phyloP scores from a whole-genome alignment of 1,284 basidiomycete species.

The Ceratobasidium sp. region DNA sequence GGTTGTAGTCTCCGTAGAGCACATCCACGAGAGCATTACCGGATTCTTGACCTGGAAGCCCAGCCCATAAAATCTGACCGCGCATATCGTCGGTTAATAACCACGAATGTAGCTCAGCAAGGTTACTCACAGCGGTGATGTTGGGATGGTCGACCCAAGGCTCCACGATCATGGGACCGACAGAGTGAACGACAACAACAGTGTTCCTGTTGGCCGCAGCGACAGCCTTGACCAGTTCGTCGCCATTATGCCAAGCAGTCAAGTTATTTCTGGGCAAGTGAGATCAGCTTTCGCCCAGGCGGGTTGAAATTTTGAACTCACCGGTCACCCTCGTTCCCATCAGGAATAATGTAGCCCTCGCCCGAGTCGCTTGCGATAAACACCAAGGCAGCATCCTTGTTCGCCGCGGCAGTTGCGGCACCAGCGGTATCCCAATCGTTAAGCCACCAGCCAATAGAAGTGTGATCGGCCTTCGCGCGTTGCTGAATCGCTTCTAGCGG shows the following conservation, averaged over 20 bases:
- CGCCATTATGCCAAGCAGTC: slow-evolving; percentile 56
- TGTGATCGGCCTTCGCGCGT: slow-evolving; percentile 52
- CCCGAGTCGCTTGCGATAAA: slow-evolving; percentile 52
- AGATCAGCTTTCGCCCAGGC: not conserved
- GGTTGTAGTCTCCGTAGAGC: slow-evolving; percentile 73
- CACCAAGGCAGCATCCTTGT: slow-evolving; percentile 51
- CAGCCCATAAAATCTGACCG: slow-evolving; percentile 56
- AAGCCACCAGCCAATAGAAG: slow-evolving; percentile 51
- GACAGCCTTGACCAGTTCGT: slow-evolving; percentile 58
- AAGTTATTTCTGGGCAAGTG: slow-evolving; percentile 52
- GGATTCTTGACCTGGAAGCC: slow-evolving; percentile 64
- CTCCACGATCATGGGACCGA: slow-evolving; percentile 56
- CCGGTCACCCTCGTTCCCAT: slow-evolving; percentile 52
- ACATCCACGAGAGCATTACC: slow-evolving; percentile 76
- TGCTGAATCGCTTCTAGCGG: slow-evolving; percentile 53
- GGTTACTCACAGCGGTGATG: slow-evolving; percentile 63
- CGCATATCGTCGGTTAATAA: slow-evolving; percentile 41
- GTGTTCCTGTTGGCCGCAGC: slow-evolving; percentile 58
- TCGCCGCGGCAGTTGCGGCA: slow-evolving; percentile 44
- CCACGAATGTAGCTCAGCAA: not conserved
- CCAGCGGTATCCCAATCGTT: slow-evolving; percentile 50
- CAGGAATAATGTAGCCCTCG: slow-evolving; percentile 54
- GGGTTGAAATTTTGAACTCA: not conserved
- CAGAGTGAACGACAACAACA: slow-evolving; percentile 62
- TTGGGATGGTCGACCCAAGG: slow-evolving; percentile 69